Base-by-base conservation (phyloP, 2,329 filamentous ascomycete genomes). In the Cladosporium sp. region DNA sequence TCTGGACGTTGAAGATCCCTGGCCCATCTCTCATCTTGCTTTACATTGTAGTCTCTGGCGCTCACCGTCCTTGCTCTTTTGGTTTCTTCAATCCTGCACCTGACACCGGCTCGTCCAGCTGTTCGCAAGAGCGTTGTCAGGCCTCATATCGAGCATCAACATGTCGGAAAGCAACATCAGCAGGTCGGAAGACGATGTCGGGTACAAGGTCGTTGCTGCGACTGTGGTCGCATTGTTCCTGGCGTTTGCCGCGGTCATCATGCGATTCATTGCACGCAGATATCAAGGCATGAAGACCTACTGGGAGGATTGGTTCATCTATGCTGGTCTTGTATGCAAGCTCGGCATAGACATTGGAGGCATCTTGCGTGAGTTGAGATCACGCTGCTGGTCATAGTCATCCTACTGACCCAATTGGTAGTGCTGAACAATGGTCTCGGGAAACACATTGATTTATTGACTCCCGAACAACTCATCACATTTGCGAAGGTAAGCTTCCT, bases 221-320 rank as follows among this genome's bases (percentile, higher is more conserved):
- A 61, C 61, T 2, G 57, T 59, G 3, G n/a, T 63, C 22, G 61
- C 51, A 25, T 39, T 61, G 4, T 47, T 59, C 19, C 37, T 63
- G 19, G 40, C 61, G 1, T 61, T 60, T 11, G 15, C 51, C 42
- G 56, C 56, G 14, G 51, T 63, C 5, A 51, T 30, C 12, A 17
- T 60, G 17, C 61, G 61, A 14, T 51, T 59, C 28, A 47, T 61
- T 15, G 56, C 61, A 3, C 58, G 61, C 45, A 47, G 42, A 49
- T 55, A 59, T 14, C 55, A 59, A 25, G 51, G 55, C 19, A 58
- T 61, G 22, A 58, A 36, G 15, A 58, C 60, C 3, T 59, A 61
- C 49, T 55, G 52, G 36, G 61, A 63, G 19, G 61, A 63, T 22
- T 63, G 59, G 59, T 56, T 63, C 38, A 63, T 63, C 43, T 55